Evolutionary conservation across 495 filamentous ascomycete species (phyloP).

Genomic region (Recurvomyces mirabilis): DNA sequence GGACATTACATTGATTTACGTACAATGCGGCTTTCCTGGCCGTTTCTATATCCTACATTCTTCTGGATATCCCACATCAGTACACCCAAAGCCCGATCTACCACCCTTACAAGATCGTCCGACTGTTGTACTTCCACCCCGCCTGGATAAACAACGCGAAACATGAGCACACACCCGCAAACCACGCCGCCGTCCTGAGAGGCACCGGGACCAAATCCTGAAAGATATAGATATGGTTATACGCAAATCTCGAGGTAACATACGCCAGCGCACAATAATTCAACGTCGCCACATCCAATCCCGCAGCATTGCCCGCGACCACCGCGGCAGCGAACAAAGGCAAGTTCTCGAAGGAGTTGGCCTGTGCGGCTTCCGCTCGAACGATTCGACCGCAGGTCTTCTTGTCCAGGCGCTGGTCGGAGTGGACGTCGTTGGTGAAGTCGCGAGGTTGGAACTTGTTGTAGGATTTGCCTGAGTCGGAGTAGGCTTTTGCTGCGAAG

Average conservation of each 20-base stretch:
- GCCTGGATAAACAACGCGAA: conserved; percentile 36
- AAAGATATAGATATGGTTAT: conserved; percentile 37
- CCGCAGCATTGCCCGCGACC: conserved; percentile 38
- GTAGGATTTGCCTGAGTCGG: conserved; percentile 27
- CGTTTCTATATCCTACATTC: too few relatives aligned
- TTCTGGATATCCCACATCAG: too few relatives aligned
- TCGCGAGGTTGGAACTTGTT: conserved; percentile 31
- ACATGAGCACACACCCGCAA: conserved; percentile 25
- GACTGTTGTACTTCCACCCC: conserved; percentile 21
- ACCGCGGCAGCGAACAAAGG: conserved; percentile 40
- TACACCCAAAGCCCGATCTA: background rate
- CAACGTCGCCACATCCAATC: conserved; percentile 25
- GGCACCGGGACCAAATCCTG: conserved; percentile 29
- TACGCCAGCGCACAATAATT: conserved; percentile 37
- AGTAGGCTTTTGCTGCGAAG: conserved; percentile 26
- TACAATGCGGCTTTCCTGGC: too few relatives aligned
- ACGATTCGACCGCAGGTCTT: conserved; percentile 31
- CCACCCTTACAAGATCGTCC: conserved; percentile 3
- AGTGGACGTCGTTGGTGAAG: conserved; percentile 26
- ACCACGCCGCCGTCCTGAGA: conserved; percentile 33
- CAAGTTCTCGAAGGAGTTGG: conserved; percentile 42
- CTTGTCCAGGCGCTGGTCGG: conserved; percentile 34
- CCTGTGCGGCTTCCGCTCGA: conserved; percentile 37
- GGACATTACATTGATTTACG: too few relatives aligned
- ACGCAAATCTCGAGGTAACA: conserved; percentile 32